Evolutionary conservation across 345 rosid genomes (phyloP).

Genomic region (Murraya paniculata): DNA sequence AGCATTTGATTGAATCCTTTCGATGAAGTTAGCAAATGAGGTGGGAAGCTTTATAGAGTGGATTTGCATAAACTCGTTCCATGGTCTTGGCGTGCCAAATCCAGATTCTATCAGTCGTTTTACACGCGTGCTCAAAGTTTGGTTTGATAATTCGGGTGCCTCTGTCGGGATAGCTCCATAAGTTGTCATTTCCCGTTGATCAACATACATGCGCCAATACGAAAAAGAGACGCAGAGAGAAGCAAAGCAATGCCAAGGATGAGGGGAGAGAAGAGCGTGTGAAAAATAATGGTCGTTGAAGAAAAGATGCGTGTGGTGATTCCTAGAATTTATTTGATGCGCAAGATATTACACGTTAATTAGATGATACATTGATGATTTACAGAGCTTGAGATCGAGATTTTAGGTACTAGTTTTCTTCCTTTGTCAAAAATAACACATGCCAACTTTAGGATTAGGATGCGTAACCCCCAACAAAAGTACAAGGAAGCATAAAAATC

Average conservation of each 20-base stretch:
- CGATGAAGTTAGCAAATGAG: conserved; percentile 22
- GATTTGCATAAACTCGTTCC: conserved; percentile 50
- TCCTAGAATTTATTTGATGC: not conserved
- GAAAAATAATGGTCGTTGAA: too few relatives aligned
- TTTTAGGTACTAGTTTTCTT: not conserved
- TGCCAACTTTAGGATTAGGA: not conserved
- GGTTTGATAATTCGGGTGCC: too few relatives aligned
- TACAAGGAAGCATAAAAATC: not conserved
- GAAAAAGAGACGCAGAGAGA: not conserved
- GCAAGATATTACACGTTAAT: not conserved
- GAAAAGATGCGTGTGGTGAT: not conserved
- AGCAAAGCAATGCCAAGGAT: not conserved
- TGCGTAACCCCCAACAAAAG: not conserved
- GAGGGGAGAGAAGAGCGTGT: too few relatives aligned
- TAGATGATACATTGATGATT: not conserved
- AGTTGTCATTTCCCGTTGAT: too few relatives aligned
- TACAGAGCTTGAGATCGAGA: not conserved
- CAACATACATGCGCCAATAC: not conserved
- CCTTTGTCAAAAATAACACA: not conserved
- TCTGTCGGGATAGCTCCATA: too few relatives aligned
- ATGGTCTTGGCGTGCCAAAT: conserved; percentile 39
- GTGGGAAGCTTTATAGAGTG: conserved; percentile 39
- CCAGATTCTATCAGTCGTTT: too few relatives aligned
- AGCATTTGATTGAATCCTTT: conserved; percentile 38
- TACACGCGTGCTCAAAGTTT: too few relatives aligned